phyloP scores from a whole-genome alignment of 2,329 filamentous ascomycete species.

The Colletotrichum camelliae region DNA sequence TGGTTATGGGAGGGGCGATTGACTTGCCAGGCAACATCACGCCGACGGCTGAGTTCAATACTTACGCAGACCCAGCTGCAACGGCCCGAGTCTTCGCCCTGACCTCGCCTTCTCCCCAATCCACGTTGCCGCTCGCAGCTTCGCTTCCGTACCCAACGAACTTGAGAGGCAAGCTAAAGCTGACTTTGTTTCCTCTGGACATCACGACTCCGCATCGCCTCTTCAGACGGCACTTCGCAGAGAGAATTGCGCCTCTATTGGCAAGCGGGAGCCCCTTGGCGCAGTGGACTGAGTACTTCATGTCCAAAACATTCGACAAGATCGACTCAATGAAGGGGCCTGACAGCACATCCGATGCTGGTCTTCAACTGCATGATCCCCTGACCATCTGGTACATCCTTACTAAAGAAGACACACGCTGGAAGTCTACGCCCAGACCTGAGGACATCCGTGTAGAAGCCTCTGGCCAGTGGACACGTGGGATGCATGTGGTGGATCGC shows the following conservation, averaged over 20 bases:
- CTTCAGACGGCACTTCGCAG: conserved; percentile 61
- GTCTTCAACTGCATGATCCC: conserved; percentile 77
- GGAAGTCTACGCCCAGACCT: conserved; percentile 60
- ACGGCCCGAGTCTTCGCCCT: conserved; percentile 79
- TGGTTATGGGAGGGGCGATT: conserved; percentile 94
- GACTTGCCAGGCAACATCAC: conserved; percentile 81
- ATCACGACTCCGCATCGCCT: conserved; percentile 77
- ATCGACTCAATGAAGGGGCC: conserved; percentile 64
- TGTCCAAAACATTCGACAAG: conserved; percentile 72
- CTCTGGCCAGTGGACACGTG: conserved; percentile 90
- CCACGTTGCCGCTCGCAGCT: conserved; percentile 77
- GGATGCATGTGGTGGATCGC: conserved; percentile 86
- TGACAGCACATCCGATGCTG: conserved; percentile 57
- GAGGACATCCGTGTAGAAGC: conserved; percentile 93
- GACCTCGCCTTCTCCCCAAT: conserved; percentile 74
- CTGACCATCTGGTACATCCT: conserved; percentile 81
- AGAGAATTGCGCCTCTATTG: conserved; percentile 59
- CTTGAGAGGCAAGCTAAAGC: conserved; percentile 66
- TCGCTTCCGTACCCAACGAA: conserved; percentile 67
- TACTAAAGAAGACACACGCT: conserved; percentile 60
- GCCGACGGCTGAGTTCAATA: conserved; percentile 93
- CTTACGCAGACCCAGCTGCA: conserved; percentile 83
- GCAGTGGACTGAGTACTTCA: conserved; percentile 74
- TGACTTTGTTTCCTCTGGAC: conserved; percentile 80
- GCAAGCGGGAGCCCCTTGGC: conserved; percentile 73